Evolutionary conservation across 345 rosid genomes (phyloP).

Genomic region (Nephelium lappaceum): DNA sequence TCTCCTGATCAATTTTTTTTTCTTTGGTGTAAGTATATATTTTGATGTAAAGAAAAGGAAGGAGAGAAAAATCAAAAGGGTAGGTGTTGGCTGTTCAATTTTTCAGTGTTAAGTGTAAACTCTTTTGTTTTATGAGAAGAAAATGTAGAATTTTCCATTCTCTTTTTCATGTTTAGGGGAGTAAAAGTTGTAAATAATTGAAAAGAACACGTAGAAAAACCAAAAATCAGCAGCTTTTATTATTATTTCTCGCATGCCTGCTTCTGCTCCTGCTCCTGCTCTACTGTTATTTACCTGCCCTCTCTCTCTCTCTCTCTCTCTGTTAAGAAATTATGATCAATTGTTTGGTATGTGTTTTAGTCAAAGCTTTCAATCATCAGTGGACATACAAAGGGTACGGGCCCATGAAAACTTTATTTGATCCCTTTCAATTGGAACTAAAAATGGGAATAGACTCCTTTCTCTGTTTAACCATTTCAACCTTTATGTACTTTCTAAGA

Average conservation of each 20-base stretch:
- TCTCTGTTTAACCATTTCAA: neutral
- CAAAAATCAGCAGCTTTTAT: constrained; percentile 26
- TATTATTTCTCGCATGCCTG: constrained; percentile 26
- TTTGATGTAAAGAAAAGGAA: neutral
- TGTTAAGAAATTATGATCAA: neutral
- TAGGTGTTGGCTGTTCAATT: neutral
- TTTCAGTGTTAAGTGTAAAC: neutral
- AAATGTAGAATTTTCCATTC: neutral
- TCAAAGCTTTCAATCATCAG: neutral
- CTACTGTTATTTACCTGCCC: neutral
- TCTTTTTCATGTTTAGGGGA: neutral
- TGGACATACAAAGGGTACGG: neutral
- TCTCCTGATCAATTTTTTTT: neutral
- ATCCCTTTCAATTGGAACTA: constrained; percentile 1
- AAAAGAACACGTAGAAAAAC: constrained; percentile 24
- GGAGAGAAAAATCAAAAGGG: neutral
- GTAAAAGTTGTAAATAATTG: neutral
- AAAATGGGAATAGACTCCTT: neutral
- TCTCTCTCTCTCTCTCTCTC: neutral
- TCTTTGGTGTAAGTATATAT: neutral
- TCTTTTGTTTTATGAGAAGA: neutral
- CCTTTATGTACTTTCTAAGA: neutral
- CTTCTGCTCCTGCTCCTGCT: constrained; percentile 11
- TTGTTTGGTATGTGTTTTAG: neutral
- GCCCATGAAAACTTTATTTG: neutral